phyloP scores from a whole-genome alignment of 306 rosid species.

The Quercus gilva region DNA sequence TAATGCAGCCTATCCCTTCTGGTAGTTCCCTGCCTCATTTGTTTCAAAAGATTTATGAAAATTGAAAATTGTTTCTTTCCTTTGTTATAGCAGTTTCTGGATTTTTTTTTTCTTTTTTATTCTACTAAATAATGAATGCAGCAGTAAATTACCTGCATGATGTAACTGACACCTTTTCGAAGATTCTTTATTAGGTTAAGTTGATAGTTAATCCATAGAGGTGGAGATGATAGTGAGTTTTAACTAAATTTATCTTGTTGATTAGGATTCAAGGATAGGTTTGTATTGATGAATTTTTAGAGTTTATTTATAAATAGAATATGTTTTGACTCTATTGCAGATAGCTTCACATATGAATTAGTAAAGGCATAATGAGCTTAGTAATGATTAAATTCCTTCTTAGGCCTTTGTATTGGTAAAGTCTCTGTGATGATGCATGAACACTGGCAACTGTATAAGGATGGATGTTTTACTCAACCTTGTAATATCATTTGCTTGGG shows the following conservation, averaged over 20 bases:
- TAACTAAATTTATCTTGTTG: background rate
- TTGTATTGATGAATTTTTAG: background rate
- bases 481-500: background rate
- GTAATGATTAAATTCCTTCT: background rate
- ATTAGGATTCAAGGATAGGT: background rate
- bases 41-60: background rate
- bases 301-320: background rate
- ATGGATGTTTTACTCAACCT: background rate
- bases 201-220: background rate
- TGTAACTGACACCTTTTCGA: background rate
- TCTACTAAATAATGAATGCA: background rate
- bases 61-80: background rate
- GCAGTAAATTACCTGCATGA: background rate
- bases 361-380: background rate
- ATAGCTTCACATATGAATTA: background rate
- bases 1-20: background rate
- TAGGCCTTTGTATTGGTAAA: background rate
- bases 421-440: background rate
- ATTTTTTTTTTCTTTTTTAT: background rate
- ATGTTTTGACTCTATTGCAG: background rate
- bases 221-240: background rate
- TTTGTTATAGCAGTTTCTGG: background rate
- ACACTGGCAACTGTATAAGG: background rate
- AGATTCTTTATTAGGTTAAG: background rate
- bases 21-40: background rate